A percentile compares a stretch with the other conserved stretches of the same genome.
Conservation (phyloP, 2,329 filamentous ascomycete genomes). For the Nemania abortiva region DNA sequence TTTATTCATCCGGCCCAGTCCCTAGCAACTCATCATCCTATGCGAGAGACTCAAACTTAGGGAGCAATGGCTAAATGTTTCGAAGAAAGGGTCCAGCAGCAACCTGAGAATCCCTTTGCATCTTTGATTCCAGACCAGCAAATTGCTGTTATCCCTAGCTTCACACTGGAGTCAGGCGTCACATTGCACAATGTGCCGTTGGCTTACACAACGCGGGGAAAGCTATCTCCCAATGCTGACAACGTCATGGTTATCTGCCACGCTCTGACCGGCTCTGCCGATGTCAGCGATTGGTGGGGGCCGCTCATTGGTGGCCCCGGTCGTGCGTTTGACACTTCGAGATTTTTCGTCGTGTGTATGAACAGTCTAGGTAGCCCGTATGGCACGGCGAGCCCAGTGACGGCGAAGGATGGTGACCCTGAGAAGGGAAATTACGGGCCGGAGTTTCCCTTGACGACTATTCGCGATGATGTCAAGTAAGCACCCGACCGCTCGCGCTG, state of each 20-base stretch:
- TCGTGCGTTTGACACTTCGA: constrained; percentile 81
- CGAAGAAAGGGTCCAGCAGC: constrained; percentile 73
- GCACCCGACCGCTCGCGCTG: constrained; percentile 49
- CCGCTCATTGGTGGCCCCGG: constrained; percentile 82
- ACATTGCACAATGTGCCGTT: constrained; percentile 81
- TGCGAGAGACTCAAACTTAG: constrained; percentile 36
- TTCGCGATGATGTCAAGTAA: constrained; percentile 94
- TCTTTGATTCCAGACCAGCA: constrained; percentile 88
- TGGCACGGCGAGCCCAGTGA: constrained; percentile 88
- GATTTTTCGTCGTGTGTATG: constrained; percentile 88
- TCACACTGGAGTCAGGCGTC: constrained; percentile 92
- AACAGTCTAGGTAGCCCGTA: constrained; percentile 89
- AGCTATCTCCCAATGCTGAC: constrained; percentile 68
- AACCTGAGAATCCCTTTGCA: constrained; percentile 93
- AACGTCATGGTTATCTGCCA: constrained; percentile 85
- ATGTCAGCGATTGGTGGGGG: constrained; percentile 91
- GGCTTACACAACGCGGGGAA: constrained; percentile 75
- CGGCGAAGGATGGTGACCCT: constrained; percentile 83
- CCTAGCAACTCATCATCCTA: neutral
- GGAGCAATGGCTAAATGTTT: constrained; percentile 72
- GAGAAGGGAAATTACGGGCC: constrained; percentile 86
- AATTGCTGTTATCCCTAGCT: constrained; percentile 86
- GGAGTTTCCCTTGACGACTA: constrained; percentile 95
- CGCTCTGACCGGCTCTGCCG: constrained; percentile 85
- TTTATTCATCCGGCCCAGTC: neutral